Conservation (phyloP, 2,329 filamentous ascomycete genomes). For the Blastomyces emzantsi region DNA sequence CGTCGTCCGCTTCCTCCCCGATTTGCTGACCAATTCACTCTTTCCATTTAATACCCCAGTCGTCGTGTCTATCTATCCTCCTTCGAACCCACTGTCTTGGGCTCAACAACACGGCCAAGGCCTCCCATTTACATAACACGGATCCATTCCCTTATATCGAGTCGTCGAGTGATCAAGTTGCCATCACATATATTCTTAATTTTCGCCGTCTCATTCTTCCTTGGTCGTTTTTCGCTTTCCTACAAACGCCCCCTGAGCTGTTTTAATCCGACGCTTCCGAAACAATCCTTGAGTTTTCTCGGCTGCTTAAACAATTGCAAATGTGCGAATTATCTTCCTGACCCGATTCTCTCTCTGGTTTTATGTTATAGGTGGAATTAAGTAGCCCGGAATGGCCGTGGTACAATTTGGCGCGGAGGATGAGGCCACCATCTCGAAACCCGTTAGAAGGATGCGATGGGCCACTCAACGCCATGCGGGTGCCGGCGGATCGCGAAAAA, state of each 20-base stretch:
- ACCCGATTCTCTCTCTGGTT: slow-evolving; percentile 8
- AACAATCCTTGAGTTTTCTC: not conserved
- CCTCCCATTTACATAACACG: not conserved
- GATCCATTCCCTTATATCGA: not conserved
- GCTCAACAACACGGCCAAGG: not conserved
- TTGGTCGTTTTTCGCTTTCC: not conserved
- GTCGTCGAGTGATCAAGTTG: not conserved
- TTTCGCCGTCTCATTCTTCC: not conserved
- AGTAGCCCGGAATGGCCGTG: slow-evolving; percentile 28
- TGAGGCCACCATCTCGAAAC: slow-evolving; percentile 44
- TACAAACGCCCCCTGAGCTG: not conserved
- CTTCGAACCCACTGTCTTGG: not conserved
- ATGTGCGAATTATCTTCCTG: slow-evolving; percentile 8
- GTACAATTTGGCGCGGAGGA: slow-evolving; percentile 28
- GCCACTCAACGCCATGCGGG: slow-evolving; percentile 82
- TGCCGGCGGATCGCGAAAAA: slow-evolving; percentile 66
- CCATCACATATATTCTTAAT: slow-evolving; percentile 3
- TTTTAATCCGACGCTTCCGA: not conserved
- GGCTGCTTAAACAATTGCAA: not conserved
- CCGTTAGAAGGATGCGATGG: slow-evolving; percentile 81
- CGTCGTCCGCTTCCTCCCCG: not conserved
- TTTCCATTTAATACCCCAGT: not conserved
- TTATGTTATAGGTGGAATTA: slow-evolving; percentile 14
- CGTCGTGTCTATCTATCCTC: not conserved
- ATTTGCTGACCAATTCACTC: slow-evolving; percentile 8